Conservation (phyloP, 1,284 basidiomycete genomes). For the Porodaedalea pini region DNA sequence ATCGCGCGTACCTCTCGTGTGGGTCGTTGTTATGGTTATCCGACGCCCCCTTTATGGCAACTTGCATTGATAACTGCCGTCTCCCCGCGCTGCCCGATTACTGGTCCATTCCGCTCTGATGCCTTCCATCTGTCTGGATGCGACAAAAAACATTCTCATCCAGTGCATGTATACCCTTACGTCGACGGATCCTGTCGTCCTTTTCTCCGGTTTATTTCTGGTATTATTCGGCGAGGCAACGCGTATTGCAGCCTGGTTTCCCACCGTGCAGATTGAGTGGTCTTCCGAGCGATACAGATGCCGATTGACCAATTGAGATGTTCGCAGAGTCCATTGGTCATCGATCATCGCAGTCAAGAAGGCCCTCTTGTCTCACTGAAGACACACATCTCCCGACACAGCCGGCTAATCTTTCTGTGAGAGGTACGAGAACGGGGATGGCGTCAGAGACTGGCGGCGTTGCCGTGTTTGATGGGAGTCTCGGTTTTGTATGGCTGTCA, state of each 20-base stretch:
- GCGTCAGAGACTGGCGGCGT: background rate
- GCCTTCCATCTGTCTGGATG: background rate
- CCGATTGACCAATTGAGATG: background rate
- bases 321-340: background rate
- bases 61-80: background rate
- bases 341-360: background rate
- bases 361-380: background rate
- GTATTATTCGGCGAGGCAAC: background rate
- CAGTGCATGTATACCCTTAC: background rate
- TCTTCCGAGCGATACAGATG: too few relatives aligned
- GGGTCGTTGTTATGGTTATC: constrained; percentile 19
- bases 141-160: background rate
- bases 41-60: constrained; percentile 3
- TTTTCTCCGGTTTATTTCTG: background rate
- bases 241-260: too few relatives aligned
- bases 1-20: constrained; percentile 12
- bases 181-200: background rate
- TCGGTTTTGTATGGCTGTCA: background rate
- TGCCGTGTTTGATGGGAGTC: background rate
- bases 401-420: background rate
- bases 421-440: background rate
- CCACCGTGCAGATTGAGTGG: background rate
- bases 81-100: constrained; percentile 15
- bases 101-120: background rate
- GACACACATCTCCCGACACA: background rate